Base-by-base conservation (phyloP, 805 yeast species). In the Pichia phayaonensis region DNA sequence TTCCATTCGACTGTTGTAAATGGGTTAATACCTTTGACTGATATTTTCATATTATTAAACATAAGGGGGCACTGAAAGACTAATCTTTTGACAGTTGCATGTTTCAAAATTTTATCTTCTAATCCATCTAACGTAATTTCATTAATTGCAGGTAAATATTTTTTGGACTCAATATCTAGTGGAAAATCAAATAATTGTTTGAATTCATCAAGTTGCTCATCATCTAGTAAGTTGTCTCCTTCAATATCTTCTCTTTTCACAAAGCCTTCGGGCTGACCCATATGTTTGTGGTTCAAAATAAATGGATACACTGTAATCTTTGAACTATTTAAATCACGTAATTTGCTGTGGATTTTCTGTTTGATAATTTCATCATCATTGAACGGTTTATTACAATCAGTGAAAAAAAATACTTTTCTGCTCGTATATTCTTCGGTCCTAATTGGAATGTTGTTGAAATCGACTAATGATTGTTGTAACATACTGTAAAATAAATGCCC, bases 321-420 rank as follows among this genome's bases (percentile, higher is more conserved):
- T 18, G 72, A 69, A 47, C 79, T 79, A 50, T 77, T 76, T 50
- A 81, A 72, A 63, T 86, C 94, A 40, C 75, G 74, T 15, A 84
- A 72, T 6, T 82, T 70, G 20, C 76, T 77, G 56, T 83, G 75
- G 23, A 87, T 68, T 7, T 77, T 68, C 44, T 70, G 71, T 57
- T 74, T 75, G 4, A 72, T 67, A 2, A 59, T 50, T 16, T 73
- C 70, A 8, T 69, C 58, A 8, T 69, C 68, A 48, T 72, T 71
- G 54, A 68, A 75, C 0, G 97, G 97, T 44, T 66, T 66, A 56
- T 85, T 94, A 61, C 84, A 81, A 61, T 83, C 85, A 0, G 96
- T 87, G 59, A 90, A 79, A 61, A 89, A 68, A 55, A 88, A 76
- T 3, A 87, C 66, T 58, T 84, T 81, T 56, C 77, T 79, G 42